Evolutionary conservation across 306 rosid species (phyloP).

Genomic region (Lithocarpus polystachyus): DNA sequence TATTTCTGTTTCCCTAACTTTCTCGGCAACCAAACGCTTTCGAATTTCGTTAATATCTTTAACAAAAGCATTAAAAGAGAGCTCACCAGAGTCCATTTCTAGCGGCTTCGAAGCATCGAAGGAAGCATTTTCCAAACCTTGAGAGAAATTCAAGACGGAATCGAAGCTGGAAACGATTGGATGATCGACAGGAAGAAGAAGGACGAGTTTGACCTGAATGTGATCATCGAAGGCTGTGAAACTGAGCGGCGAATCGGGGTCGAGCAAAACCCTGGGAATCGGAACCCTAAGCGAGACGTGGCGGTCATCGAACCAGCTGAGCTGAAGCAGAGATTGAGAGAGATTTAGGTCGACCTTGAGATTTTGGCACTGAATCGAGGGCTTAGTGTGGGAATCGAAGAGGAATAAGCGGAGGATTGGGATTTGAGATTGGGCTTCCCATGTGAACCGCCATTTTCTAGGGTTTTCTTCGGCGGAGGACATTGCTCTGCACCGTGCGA

Average conservation of each 20-base stretch:
- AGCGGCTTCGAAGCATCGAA: conserved; percentile 38
- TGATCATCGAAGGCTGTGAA: conserved; percentile 59
- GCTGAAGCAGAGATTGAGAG: conserved; percentile 40
- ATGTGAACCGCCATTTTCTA: conserved; percentile 68
- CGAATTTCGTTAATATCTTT: background rate
- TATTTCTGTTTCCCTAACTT: background rate
- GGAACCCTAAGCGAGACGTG: conserved; percentile 61
- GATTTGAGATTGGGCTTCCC: conserved; percentile 84
- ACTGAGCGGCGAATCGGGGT: conserved; percentile 50
- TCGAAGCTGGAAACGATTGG: conserved; percentile 48
- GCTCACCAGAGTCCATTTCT: conserved; percentile 53
- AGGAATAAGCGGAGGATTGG: conserved; percentile 73
- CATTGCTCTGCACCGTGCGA: background rate
- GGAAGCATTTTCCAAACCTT: conserved; percentile 14
- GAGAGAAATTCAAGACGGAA: conserved; percentile 32
- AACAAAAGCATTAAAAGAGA: background rate
- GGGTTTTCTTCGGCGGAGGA: background rate
- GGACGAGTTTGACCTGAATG: conserved; percentile 71
- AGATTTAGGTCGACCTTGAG: conserved; percentile 44
- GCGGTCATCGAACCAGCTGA: conserved; percentile 39
- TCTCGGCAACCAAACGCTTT: background rate
- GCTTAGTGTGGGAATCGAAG: conserved; percentile 41
- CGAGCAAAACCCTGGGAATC: conserved; percentile 65
- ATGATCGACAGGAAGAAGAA: conserved; percentile 81
- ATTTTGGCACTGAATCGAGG: conserved; percentile 51